Conservation (phyloP, 345 rosid genomes). For the Pistacia atlantica region DNA sequence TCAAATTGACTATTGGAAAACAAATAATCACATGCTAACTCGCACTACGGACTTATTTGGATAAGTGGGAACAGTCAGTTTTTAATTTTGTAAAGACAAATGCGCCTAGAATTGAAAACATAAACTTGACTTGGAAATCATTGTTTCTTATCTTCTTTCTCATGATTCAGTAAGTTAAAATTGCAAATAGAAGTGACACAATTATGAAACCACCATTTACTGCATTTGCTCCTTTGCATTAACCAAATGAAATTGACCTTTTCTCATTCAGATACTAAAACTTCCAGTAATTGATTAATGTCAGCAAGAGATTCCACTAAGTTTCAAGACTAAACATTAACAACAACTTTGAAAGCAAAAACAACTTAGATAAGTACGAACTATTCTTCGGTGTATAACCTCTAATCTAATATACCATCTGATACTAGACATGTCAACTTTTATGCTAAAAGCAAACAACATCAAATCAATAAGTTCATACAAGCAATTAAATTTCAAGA, state of each 20-base stretch:
- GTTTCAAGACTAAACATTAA: neutral
- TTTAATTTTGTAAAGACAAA: neutral
- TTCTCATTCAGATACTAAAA: neutral
- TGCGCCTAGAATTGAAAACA: neutral
- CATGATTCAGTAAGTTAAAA: neutral
- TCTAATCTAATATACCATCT: neutral
- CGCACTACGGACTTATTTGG: neutral
- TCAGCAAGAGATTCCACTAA: neutral
- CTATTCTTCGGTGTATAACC: no score
- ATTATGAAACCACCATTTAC: neutral
- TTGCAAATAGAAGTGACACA: neutral
- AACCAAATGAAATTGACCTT: conserved; percentile 10
- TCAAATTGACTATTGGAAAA: neutral
- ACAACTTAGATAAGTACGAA: neutral
- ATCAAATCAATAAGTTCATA: neutral
- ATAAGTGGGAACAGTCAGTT: neutral
- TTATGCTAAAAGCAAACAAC: neutral
- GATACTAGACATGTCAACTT: neutral
- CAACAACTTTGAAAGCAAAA: neutral
- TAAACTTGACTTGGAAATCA: neutral
- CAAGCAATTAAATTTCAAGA: neutral
- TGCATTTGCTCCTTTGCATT: neutral
- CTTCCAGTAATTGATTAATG: neutral
- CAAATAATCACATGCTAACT: neutral
- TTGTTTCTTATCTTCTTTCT: conserved; percentile 1